These are phyloP conservation scores for Venturiaceae sp. DNA, from an alignment of 2,329 filamentous ascomycete genomes.

Conservation along the genomic window DNA sequence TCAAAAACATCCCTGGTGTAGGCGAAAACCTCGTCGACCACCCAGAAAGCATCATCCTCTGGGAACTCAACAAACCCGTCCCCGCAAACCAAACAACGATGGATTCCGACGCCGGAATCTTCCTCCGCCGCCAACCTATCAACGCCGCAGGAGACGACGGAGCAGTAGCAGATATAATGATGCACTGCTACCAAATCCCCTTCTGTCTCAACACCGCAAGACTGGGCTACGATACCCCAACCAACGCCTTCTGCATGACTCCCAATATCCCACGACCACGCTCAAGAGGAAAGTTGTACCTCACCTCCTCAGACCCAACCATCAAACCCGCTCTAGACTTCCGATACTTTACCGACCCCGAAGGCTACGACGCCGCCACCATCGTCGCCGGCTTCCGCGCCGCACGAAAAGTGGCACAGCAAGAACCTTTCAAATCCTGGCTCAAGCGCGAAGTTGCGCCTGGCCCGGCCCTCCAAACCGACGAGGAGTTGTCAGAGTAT, in stretches of 20 bases:
- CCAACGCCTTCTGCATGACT: constrained; percentile 86
- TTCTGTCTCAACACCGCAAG: constrained; percentile 75
- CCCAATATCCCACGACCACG: constrained; percentile 81
- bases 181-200: constrained; percentile 94
- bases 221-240: constrained; percentile 61
- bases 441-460: constrained; percentile 75
- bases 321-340: constrained; percentile 81
- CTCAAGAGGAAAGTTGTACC: constrained; percentile 66
- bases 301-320: constrained; percentile 63
- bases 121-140: constrained; percentile 66
- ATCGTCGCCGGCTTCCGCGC: constrained; percentile 69
- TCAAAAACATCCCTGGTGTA: constrained; percentile 51
- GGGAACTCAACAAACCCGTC: constrained; percentile 73
- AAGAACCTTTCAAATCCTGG: constrained; percentile 73
- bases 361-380: constrained; percentile 76
- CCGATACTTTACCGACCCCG: constrained; percentile 79
- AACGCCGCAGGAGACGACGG: constrained; percentile 63
- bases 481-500: constrained; percentile 75
- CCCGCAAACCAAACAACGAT: constrained; percentile 77
- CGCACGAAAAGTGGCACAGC: constrained; percentile 64
- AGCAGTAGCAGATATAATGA: constrained; percentile 79
- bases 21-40: constrained; percentile 57
- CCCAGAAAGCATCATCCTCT: constrained; percentile 57
- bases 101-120: constrained; percentile 84
- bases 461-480: constrained; percentile 60